phyloP scores from a whole-genome alignment of 768 basidiomycete species.

The Lactarius hengduanensis region DNA sequence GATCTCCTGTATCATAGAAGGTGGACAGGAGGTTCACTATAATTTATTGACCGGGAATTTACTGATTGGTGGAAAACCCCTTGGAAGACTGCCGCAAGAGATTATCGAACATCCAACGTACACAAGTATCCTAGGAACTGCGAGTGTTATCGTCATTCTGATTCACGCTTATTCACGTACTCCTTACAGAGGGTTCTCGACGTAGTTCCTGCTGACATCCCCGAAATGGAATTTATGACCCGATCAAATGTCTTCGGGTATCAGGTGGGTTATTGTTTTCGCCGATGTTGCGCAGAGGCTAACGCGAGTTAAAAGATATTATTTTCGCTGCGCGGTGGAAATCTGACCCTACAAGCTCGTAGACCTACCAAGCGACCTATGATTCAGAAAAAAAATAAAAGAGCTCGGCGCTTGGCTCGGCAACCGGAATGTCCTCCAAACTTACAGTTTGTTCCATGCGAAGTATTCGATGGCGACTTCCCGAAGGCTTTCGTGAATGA shows the following conservation, averaged over 20 bases:
- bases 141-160: background rate
- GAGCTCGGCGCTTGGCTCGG: too few species aligned
- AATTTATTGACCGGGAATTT: slow-evolving; percentile 8
- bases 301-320: background rate
- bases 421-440: too few species aligned
- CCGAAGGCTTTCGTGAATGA: slow-evolving; percentile 25
- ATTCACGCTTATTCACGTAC: background rate
- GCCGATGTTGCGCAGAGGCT: background rate
- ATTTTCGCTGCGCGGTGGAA: background rate
- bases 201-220: background rate
- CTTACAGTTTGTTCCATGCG: slow-evolving; percentile 37
- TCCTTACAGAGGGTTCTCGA: background rate
- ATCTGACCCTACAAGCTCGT: background rate
- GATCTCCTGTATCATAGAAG: background rate
- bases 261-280: background rate
- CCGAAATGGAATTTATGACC: slow-evolving; percentile 13
- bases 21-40: slow-evolving; percentile 3
- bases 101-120: slow-evolving; percentile 8
- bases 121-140: background rate
- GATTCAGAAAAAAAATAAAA: too few species aligned
- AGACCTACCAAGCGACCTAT: background rate
- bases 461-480: slow-evolving; percentile 34
- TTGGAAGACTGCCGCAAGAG: slow-evolving; percentile 13
- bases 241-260: background rate
- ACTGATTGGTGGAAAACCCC: slow-evolving; percentile 1